Percentiles rank a stretch among this genome's conserved stretches.
Evolutionary conservation across 306 rosid species (phyloP).

Genomic region (Phaseolus lunatus): DNA sequence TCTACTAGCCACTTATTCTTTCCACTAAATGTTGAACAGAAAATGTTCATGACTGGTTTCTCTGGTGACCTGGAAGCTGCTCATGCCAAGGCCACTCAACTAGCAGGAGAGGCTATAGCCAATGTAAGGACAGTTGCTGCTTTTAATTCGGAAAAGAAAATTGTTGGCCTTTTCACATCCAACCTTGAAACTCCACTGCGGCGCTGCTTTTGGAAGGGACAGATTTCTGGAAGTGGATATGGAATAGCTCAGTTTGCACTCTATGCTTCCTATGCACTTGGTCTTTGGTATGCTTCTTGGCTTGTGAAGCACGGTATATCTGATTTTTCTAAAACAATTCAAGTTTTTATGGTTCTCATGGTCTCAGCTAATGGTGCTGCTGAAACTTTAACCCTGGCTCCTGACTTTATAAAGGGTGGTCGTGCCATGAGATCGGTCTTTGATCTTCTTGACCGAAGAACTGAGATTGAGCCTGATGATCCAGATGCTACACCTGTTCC

Average conservation of each 20-base stretch:
- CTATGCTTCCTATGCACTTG: constrained; percentile 89
- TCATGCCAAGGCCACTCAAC: constrained; percentile 90
- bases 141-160: constrained; percentile 83
- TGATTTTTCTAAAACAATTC: constrained; percentile 84
- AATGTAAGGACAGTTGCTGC: constrained; percentile 95
- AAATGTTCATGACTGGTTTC: constrained; percentile 97
- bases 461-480: constrained; percentile 92
- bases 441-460: constrained; percentile 83
- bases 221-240: constrained; percentile 88
- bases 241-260: constrained; percentile 93
- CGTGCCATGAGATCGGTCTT: constrained; percentile 90
- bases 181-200: constrained; percentile 79
- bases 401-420: constrained; percentile 93
- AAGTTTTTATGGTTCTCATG: constrained; percentile 93
- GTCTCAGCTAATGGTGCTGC: constrained; percentile 95
- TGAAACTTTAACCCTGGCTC: constrained; percentile 87
- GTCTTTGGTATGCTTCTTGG: constrained; percentile 99
- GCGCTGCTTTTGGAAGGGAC: constrained; percentile 97
- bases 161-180: constrained; percentile 73
- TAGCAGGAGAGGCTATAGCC: constrained; percentile 97
- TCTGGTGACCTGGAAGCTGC: constrained; percentile 91
- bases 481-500: constrained; percentile 67
- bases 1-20: background rate
- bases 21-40: constrained; percentile 52
- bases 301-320: constrained; percentile 92